phyloP scores from a whole-genome alignment of 2,329 filamentous ascomycete genomes.

The Didymella exigua region DNA sequence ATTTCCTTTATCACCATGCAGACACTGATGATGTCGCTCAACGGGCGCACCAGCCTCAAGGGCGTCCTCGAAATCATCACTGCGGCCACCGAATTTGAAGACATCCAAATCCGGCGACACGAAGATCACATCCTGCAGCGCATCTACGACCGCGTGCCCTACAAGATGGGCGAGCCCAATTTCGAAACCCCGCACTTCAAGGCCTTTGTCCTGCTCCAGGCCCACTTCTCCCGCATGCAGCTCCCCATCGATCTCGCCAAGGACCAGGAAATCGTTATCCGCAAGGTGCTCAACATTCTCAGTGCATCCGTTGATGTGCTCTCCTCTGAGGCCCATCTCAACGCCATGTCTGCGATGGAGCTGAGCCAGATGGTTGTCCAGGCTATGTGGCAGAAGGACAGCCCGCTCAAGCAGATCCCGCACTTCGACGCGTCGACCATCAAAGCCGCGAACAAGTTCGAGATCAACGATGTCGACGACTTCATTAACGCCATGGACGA shows the following conservation, averaged over 20 bases:
- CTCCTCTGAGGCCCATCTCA: slow-evolving; percentile 92
- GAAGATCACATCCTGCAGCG: slow-evolving; percentile 86
- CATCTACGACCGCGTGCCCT: slow-evolving; percentile 92
- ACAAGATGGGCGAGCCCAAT: slow-evolving; percentile 87
- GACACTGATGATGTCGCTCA: slow-evolving; percentile 91
- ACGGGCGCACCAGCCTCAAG: slow-evolving; percentile 89
- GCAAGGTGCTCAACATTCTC: slow-evolving; percentile 83
- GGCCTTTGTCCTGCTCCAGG: slow-evolving; percentile 93
- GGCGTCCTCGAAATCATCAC: slow-evolving; percentile 96
- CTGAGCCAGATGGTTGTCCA: slow-evolving; percentile 99
- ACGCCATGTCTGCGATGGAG: slow-evolving; percentile 98
- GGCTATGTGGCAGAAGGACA: slow-evolving; percentile 98
- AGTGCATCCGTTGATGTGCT: slow-evolving; percentile 94
- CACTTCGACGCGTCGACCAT: slow-evolving; percentile 87
- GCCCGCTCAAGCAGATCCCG: slow-evolving; percentile 95
- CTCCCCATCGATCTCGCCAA: slow-evolving; percentile 93
- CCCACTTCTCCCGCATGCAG: slow-evolving; percentile 97
- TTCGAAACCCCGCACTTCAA: slow-evolving; percentile 98
- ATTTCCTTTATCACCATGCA: slow-evolving; percentile 99
- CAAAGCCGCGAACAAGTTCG: slow-evolving; percentile 78
- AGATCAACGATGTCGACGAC: slow-evolving; percentile 91
- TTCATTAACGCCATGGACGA: slow-evolving; percentile 99
- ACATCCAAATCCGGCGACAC: slow-evolving; percentile 90
- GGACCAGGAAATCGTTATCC: slow-evolving; percentile 87
- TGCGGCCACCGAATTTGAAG: slow-evolving; percentile 94